Evolutionary conservation across 2,329 filamentous ascomycete species (phyloP).

Genomic region (Bipolaris gigantea): DNA sequence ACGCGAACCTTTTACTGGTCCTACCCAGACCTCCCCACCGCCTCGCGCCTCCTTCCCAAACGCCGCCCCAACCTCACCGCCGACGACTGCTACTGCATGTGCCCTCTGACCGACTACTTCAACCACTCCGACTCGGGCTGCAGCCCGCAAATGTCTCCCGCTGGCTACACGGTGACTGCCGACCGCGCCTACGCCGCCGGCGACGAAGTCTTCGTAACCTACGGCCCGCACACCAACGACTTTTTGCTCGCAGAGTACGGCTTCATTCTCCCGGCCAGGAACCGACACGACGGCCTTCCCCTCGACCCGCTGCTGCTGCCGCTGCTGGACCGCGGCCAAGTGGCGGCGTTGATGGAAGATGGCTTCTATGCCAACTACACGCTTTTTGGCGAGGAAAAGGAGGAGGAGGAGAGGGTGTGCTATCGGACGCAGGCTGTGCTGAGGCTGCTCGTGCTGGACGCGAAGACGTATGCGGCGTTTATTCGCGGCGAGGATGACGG

Average conservation of each 20-base stretch:
- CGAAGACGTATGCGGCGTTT: slow-evolving; percentile 36
- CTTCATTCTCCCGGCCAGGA: slow-evolving; percentile 46
- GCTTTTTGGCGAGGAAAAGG: slow-evolving; percentile 11
- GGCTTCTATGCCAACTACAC: slow-evolving; percentile 46
- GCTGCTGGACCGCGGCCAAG: slow-evolving; percentile 36
- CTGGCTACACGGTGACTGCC: slow-evolving; percentile 60
- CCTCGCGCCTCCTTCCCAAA: slow-evolving; percentile 47
- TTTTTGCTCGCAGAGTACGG: slow-evolving; percentile 70
- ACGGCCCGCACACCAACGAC: slow-evolving; percentile 72
- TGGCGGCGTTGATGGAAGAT: slow-evolving; percentile 45
- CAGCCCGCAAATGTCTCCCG: slow-evolving; percentile 54
- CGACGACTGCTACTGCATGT: slow-evolving; percentile 67
- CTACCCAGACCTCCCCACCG: slow-evolving; percentile 43
- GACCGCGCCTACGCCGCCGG: slow-evolving; percentile 55
- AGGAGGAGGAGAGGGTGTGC: slow-evolving; percentile 36
- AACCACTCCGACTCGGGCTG: slow-evolving; percentile 59
- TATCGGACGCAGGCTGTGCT: slow-evolving; percentile 52
- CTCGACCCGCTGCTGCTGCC: slow-evolving; percentile 50
- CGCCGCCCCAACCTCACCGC: slow-evolving; percentile 47
- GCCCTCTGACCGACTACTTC: slow-evolving; percentile 74
- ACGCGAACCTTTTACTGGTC: slow-evolving; percentile 64
- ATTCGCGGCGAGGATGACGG: slow-evolving; percentile 39
- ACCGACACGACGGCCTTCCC: slow-evolving; percentile 45
- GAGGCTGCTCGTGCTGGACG: slow-evolving; percentile 38
- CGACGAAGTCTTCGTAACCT: slow-evolving; percentile 70